A percentile compares a stretch with the other conserved stretches of the same genome.
phyloP scores from a whole-genome alignment of 345 rosid genomes.

The Eutrema heterophyllum region DNA sequence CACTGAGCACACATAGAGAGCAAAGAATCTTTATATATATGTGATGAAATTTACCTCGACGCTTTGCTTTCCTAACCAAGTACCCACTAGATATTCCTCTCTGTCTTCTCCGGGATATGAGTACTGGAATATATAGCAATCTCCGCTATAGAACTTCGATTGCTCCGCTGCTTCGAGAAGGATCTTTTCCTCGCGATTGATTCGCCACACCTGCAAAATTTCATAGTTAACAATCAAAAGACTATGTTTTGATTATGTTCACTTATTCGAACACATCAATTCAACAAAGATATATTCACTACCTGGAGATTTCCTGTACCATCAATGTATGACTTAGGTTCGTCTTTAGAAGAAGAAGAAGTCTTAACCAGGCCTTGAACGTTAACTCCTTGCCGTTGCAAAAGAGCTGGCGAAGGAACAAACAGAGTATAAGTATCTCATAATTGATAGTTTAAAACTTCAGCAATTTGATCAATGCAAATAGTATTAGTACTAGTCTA shows the following conservation, averaged over 20 bases:
- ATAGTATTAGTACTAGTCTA: conserved; percentile 1
- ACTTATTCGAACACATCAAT: neutral
- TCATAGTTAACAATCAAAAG: neutral
- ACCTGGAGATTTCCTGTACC: conserved; percentile 97
- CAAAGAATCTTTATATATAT: neutral
- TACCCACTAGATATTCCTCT: conserved; percentile 86
- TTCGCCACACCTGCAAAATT: conserved; percentile 75
- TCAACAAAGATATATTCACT: conserved; percentile 1
- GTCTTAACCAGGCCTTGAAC: conserved; percentile 85
- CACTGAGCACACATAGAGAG: conserved; percentile 12
- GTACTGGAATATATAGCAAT: conserved; percentile 84
- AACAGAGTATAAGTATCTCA: conserved; percentile 8
- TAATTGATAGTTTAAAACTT: neutral
- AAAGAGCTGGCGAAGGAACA: conserved; percentile 47
- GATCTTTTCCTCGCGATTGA: conserved; percentile 64
- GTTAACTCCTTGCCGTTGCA: conserved; percentile 89
- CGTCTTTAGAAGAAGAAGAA: conserved; percentile 65
- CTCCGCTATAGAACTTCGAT: conserved; percentile 83
- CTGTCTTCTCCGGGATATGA: conserved; percentile 90
- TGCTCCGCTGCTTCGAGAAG: conserved; percentile 78
- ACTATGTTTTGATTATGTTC: neutral
- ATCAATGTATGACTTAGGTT: conserved; percentile 82
- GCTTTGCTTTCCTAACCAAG: conserved; percentile 94
- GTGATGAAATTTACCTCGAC: conserved; percentile 53
- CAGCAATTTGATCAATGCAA: neutral